phyloP scores from a whole-genome alignment of 225 moss, liverwort and hornwort genomes.

The Pleurozium schreberi region DNA sequence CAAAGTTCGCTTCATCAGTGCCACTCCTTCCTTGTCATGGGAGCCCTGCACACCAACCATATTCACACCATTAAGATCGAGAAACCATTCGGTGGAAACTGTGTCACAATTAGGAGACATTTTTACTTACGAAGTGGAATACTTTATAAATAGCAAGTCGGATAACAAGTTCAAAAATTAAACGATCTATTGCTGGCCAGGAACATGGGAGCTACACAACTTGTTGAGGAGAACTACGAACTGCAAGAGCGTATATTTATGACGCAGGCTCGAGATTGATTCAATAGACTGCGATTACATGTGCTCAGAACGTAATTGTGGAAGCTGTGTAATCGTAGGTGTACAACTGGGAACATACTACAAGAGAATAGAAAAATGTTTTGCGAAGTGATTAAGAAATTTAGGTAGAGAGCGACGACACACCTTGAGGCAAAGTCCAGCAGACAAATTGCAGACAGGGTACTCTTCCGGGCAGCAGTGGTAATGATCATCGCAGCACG shows the following conservation, averaged over 20 bases:
- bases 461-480: slow-evolving; percentile 81
- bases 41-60: slow-evolving; percentile 7
- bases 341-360: neutral
- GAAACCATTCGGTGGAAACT: neutral
- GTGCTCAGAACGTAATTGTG: neutral
- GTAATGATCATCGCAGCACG: slow-evolving; percentile 85
- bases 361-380: neutral
- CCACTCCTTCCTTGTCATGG: slow-evolving; percentile 25
- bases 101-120: neutral
- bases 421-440: slow-evolving; percentile 63
- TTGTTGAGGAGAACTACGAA: neutral
- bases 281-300: neutral
- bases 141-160: neutral
- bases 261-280: neutral
- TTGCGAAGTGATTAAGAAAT: neutral
- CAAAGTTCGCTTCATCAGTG: slow-evolving; percentile 30
- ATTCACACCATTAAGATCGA: neutral
- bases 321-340: neutral
- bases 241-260: neutral
- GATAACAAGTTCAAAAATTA: neutral
- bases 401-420: neutral
- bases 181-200: neutral
- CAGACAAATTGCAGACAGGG: slow-evolving; percentile 24
- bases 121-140: neutral
- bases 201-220: neutral